Evolutionary conservation across 1,284 basidiomycete species (phyloP), one percentile per base, ranked within the genome.

Genomic region (Ustilago lituana): DNA sequence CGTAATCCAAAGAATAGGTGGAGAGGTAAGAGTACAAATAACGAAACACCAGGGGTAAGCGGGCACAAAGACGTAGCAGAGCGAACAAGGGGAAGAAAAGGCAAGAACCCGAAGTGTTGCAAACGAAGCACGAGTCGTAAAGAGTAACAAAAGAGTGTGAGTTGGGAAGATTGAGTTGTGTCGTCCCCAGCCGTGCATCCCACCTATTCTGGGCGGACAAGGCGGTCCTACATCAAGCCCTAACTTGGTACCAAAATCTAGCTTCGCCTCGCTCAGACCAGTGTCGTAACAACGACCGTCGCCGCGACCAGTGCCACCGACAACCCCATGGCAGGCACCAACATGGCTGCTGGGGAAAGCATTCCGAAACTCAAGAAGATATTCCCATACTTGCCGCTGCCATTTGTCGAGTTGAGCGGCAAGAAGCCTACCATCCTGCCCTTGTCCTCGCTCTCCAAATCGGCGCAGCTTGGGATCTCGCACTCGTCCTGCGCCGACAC

Each of bases 321-420:
- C 8, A 43, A 10, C 0, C 57, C 41, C 40, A 65, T 44, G 23
- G 40, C 46, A 12, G 47, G 56, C 5, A 47, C 15, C 20, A 35
- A 15, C 8, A 55, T 37, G 7, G 14, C 32, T 2, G 20, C 58
- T 1, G 37, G 33, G 10, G 24, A 32, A 23, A 57, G 17, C 54
- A 59, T 57, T 6, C 67, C 67, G 26, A 74, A 26, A 38, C 67
- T 73, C 19, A 74, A 65, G 50, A 69, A 77, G 37, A 68, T 52
- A 37, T 77, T 77, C 5, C 58, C 66, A 24, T 70, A 71, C 49
- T 73, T 74, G 15, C 74, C 74, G 20, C 56, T 44, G 2, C 74
- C 74, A 29, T 67, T 73, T 1, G 74, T 67, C 20, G 64, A 63
- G 10, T 59, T 73, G 19, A 74, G 49, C 3, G 74, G 72, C 1